Evolutionary conservation across 495 filamentous ascomycete genomes (phyloP).

Genomic region (Geopyxis carbonaria): DNA sequence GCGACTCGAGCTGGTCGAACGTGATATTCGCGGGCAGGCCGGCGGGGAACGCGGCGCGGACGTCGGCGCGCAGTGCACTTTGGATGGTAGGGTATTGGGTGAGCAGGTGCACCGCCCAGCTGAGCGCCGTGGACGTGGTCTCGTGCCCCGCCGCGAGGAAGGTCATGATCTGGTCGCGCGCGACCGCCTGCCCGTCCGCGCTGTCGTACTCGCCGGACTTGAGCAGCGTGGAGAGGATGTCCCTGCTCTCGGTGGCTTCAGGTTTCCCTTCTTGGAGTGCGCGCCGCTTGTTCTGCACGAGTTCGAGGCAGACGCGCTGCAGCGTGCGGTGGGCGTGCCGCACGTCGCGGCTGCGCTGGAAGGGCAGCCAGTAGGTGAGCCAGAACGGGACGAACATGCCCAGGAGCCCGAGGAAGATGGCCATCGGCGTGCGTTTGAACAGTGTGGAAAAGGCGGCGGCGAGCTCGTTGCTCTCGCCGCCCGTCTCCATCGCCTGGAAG

Average conservation of each 20-base stretch:
- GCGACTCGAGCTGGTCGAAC: conserved; percentile 34
- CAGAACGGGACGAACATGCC: conserved; percentile 3
- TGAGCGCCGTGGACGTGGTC: conserved; percentile 37
- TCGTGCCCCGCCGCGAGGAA: conserved; percentile 89
- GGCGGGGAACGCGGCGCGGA: conserved; percentile 39
- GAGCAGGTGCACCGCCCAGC: conserved; percentile 39
- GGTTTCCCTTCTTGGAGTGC: background rate
- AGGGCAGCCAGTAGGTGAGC: conserved; percentile 1
- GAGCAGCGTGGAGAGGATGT: conserved; percentile 72
- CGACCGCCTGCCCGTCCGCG: conserved; percentile 45
- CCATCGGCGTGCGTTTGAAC: conserved; percentile 25
- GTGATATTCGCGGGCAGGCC: conserved; percentile 22
- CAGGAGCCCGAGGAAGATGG: background rate
- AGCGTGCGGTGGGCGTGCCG: background rate
- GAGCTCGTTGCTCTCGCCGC: conserved; percentile 29
- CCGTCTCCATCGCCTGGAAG: conserved; percentile 52
- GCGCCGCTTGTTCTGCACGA: conserved; percentile 5
- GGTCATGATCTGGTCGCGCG: conserved; percentile 87
- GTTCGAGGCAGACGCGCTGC: conserved; percentile 3
- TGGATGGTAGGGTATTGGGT: conserved; percentile 32
- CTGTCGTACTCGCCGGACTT: conserved; percentile 48
- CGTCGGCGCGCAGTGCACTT: conserved; percentile 33
- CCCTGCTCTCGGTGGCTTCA: conserved; percentile 30
- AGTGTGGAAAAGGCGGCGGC: conserved; percentile 47
- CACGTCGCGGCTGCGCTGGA: background rate